Evolutionary conservation across 2,329 filamentous ascomycete genomes (phyloP), one percentile per base, ranked within the genome.

Genomic region (Calonectria hongkongensis): DNA sequence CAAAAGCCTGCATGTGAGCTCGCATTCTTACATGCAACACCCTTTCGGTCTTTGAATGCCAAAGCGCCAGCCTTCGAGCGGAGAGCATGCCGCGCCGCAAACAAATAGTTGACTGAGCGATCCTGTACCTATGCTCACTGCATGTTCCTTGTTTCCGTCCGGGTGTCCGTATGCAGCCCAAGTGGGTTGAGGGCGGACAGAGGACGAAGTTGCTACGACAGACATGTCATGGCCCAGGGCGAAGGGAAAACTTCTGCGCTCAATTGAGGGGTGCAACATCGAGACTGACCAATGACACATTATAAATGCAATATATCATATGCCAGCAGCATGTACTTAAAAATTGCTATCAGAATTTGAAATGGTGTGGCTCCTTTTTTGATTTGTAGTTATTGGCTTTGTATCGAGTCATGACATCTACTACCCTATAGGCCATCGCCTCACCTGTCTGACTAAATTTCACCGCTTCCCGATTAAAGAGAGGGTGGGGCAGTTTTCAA

Each of bases 1-100:
- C 78, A 54, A 66, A 67, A 30, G n/a, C 64, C 69, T 64, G 58
- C 70, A 71, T 68, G n/a, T 50, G 48, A 28, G 41, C 36, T 41
- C 25, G 60, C 58, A 43, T 60, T 41, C 16, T 68, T 68, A 16
- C 36, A 39, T 62, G 69, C 64, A 67, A 39, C 50, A 50, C 25
- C 47, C 30, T 41, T 41, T 39, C 8, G 36, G 21, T n/a, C 21
- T 9, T 39, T 16, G 21, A 41, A 27, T 21, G 18, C 54, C 54
- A 41, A 48, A 41, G 33, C 13, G 54, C 21, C 33, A 41, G 54
- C 33, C n/a, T 25, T 13, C 2, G 21, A 8, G 18, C 56, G 47
- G 48, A 27, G 13, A n/a, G 51, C 12, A 60, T 21, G 21, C 56
- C 65, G 43, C 16, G 7, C 47, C 33, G 10, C 33, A 30, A 16